Conservation (phyloP, 169 alveolate species). For the Cryptosporidium bovis region DNA sequence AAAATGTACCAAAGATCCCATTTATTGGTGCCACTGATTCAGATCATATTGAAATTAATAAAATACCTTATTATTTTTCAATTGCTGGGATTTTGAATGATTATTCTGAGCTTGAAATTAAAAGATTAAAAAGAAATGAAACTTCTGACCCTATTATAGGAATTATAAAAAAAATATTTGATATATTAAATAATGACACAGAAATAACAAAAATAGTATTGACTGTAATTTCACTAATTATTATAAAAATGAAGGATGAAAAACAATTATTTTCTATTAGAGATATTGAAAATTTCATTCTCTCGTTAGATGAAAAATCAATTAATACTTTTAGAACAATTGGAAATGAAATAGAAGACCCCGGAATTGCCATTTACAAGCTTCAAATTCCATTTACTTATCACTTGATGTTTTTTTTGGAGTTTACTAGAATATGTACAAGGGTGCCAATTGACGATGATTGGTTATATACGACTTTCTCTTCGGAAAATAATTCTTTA, state of each 20-base stretch:
- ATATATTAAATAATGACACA: neutral
- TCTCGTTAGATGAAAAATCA: neutral
- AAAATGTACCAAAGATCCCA: conserved; percentile 23
- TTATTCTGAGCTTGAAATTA: neutral
- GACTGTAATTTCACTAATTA: conserved; percentile 12
- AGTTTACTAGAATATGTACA: conserved; percentile 22
- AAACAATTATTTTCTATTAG: conserved; percentile 1
- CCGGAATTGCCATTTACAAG: conserved; percentile 15
- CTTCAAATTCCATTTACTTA: conserved; percentile 25
- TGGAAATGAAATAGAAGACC: conserved; percentile 2
- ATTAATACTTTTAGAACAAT: neutral
- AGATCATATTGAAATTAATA: conserved; percentile 37
- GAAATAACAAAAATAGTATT: conserved; percentile 1
- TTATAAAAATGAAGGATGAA: neutral
- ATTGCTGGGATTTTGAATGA: conserved; percentile 3
- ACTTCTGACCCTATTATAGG: conserved; percentile 21
- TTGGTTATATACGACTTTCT: conserved; percentile 18
- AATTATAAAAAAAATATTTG: neutral
- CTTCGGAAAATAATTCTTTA: neutral
- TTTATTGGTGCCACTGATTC: conserved; percentile 52
- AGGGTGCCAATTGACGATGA: conserved; percentile 25
- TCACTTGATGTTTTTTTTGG: conserved; percentile 48
- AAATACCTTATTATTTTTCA: conserved; percentile 37
- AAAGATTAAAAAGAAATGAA: neutral
- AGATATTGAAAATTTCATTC: conserved; percentile 32